These are phyloP conservation scores for Debaryomyces nepalensis DNA, from an alignment of 1,139 yeast species.

Conservation along the genomic window DNA sequence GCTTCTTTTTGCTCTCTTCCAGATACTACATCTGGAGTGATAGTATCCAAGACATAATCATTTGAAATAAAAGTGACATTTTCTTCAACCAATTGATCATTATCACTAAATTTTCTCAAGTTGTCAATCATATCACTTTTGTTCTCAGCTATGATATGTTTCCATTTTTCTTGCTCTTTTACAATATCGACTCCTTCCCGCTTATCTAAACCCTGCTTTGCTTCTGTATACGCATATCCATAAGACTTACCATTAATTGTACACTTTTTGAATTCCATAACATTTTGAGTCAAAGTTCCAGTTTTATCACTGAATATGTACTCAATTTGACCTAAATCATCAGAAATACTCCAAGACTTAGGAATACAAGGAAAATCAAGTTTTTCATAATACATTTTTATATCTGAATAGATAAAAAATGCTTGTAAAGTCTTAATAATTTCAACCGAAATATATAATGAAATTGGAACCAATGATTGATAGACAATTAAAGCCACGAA, in stretches of 20 bases:
- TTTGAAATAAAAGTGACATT: conserved; percentile 80
- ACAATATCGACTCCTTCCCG: conserved; percentile 83
- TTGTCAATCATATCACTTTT: conserved; percentile 65
- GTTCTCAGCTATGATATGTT: conserved; percentile 63
- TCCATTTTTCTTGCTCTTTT: conserved; percentile 68
- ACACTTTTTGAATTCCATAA: conserved; percentile 95
- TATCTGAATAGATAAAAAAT: conserved; percentile 87
- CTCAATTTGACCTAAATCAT: conserved; percentile 95
- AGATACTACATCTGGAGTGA: conserved; percentile 30
- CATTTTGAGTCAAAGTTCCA: conserved; percentile 94
- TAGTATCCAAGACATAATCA: conserved; percentile 50
- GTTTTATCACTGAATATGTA: conserved; percentile 96
- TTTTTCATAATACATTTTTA: conserved; percentile 79
- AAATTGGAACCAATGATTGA: conserved; percentile 92
- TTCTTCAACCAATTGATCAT: conserved; percentile 64
- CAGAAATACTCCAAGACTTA: conserved; percentile 95
- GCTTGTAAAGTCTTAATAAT: conserved; percentile 95
- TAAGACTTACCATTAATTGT: conserved; percentile 86
- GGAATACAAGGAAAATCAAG: conserved; percentile 96
- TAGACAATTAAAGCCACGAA: conserved; percentile 89
- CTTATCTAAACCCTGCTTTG: conserved; percentile 88
- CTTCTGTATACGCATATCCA: conserved; percentile 96
- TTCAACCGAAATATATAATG: conserved; percentile 91
- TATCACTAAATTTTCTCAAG: conserved; percentile 51
- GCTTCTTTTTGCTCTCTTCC: conserved; percentile 64